A percentile compares a stretch with the other conserved stretches of the same genome.
phyloP scores from a whole-genome alignment of 495 filamentous ascomycete species.

The Talaromyces stipitatus region DNA sequence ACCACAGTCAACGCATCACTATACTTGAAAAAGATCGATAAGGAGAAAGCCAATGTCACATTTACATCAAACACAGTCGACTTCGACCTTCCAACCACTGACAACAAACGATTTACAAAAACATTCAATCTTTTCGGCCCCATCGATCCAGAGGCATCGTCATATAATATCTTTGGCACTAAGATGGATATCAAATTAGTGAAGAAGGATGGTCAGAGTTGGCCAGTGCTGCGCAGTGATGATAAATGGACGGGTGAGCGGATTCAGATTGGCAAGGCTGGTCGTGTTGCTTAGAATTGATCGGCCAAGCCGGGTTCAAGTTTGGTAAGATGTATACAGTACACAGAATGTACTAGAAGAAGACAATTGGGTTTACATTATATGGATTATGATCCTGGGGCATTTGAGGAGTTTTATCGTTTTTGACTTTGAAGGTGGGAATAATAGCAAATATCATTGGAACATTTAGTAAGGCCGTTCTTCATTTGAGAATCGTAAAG shows the following conservation, averaged over 20 bases:
- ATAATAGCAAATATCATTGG: background rate
- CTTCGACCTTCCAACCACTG: constrained; percentile 76
- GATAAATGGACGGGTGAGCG: constrained; percentile 72
- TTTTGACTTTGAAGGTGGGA: background rate
- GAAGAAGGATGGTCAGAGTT: constrained; percentile 77
- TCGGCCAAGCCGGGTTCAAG: background rate
- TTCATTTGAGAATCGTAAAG: background rate
- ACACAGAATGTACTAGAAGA: background rate
- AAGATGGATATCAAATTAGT: constrained; percentile 83
- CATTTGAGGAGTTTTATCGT: constrained; percentile 1
- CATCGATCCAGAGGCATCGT: constrained; percentile 66
- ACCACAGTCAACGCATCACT: constrained; percentile 80
- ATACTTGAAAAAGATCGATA: constrained; percentile 96
- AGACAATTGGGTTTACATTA: background rate
- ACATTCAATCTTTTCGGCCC: constrained; percentile 66
- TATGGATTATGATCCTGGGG: background rate
- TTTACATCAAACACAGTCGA: constrained; percentile 53
- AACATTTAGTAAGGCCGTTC: background rate
- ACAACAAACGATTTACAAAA: constrained; percentile 74
- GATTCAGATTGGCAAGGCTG: constrained; percentile 74
- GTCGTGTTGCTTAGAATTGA: constrained; percentile 24
- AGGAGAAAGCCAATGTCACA: constrained; percentile 59
- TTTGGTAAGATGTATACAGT: background rate
- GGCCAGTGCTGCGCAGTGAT: constrained; percentile 84
- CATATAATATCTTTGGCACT: constrained; percentile 84